phyloP scores from a whole-genome alignment of 257 asterid genomes.

The Lithospermum erythrorhizon region DNA sequence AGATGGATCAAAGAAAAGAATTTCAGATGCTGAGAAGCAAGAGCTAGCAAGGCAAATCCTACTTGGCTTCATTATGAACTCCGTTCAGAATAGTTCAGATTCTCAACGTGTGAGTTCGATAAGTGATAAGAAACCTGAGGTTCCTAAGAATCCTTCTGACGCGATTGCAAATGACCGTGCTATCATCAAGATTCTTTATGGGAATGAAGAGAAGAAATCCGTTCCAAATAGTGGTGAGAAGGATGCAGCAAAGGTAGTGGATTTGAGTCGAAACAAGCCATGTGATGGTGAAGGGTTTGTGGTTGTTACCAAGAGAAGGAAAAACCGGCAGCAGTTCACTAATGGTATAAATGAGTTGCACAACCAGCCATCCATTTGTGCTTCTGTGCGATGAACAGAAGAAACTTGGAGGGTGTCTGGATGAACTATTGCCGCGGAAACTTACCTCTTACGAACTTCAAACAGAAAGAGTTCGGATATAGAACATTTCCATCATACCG shows the following conservation, averaged over 20 bases:
- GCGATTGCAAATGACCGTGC: constrained; percentile 78
- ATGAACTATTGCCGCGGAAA: neutral
- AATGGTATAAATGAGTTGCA: constrained; percentile 54
- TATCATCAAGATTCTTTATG: constrained; percentile 53
- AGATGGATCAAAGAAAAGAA: constrained; percentile 37
- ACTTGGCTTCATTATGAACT: constrained; percentile 84
- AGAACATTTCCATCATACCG: neutral
- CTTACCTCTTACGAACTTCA: neutral
- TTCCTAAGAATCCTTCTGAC: constrained; percentile 46
- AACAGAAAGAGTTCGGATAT: too few species aligned
- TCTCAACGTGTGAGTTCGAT: constrained; percentile 25
- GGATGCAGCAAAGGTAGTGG: constrained; percentile 21
- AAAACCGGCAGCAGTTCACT: constrained; percentile 70
- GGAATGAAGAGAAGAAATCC: constrained; percentile 36
- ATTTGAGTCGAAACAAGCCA: constrained; percentile 27
- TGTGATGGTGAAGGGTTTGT: constrained; percentile 87
- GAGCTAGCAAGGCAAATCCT: constrained; percentile 92
- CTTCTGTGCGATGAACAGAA: constrained; percentile 64
- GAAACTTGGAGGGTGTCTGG: neutral
- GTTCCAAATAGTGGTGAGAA: constrained; percentile 21
- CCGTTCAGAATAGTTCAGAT: constrained; percentile 68
- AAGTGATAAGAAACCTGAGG: constrained; percentile 35
- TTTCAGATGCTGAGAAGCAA: constrained; percentile 62
- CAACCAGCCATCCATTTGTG: constrained; percentile 74
- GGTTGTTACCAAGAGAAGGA: constrained; percentile 73